These are phyloP conservation scores for Mrakiaceae sp. DNA, from an alignment of 1,284 basidiomycete species.

Conservation along the genomic window DNA sequence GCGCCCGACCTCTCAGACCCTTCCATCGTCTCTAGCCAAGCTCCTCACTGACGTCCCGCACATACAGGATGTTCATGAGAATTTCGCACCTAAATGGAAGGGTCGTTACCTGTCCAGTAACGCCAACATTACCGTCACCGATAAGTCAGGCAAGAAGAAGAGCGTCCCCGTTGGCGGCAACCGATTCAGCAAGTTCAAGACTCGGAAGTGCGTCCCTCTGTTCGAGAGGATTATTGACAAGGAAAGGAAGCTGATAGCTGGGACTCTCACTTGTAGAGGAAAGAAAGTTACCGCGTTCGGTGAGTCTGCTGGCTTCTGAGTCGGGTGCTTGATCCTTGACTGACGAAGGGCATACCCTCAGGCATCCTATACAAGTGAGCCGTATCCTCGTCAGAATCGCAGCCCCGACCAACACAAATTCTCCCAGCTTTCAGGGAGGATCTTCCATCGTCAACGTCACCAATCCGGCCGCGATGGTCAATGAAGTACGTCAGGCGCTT, in stretches of 20 bases:
- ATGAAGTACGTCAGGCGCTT: constrained; percentile 36
- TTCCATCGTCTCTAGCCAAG: too few relatives aligned
- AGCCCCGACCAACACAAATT: too few relatives aligned
- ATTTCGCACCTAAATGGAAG: constrained; percentile 58
- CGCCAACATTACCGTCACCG: constrained; percentile 60
- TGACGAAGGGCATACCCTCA: too few relatives aligned
- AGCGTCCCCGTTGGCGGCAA: constrained; percentile 52
- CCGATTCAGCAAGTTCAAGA: constrained; percentile 63
- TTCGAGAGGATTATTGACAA: too few relatives aligned
- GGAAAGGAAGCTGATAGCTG: too few relatives aligned
- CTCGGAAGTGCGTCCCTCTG: constrained; percentile 40
- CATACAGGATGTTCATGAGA: constrained; percentile 51
- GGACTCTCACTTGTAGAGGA: constrained; percentile 30
- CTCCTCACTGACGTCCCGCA: too few relatives aligned
- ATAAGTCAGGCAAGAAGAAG: constrained; percentile 37
- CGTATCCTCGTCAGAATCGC: too few relatives aligned
- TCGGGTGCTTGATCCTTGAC: too few relatives aligned
- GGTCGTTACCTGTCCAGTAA: constrained; percentile 74
- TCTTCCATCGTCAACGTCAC: constrained; percentile 49
- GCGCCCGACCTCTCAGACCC: too few relatives aligned
- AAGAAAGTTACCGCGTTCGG: constrained; percentile 65
- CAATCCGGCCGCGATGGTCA: constrained; percentile 57
- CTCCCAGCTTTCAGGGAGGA: too few relatives aligned
- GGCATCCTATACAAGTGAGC: too few relatives aligned
- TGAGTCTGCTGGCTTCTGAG: too few relatives aligned